These are phyloP conservation scores for Ogataea glucozyma DNA, from an alignment of 805 yeast species.

Conservation along the genomic window DNA sequence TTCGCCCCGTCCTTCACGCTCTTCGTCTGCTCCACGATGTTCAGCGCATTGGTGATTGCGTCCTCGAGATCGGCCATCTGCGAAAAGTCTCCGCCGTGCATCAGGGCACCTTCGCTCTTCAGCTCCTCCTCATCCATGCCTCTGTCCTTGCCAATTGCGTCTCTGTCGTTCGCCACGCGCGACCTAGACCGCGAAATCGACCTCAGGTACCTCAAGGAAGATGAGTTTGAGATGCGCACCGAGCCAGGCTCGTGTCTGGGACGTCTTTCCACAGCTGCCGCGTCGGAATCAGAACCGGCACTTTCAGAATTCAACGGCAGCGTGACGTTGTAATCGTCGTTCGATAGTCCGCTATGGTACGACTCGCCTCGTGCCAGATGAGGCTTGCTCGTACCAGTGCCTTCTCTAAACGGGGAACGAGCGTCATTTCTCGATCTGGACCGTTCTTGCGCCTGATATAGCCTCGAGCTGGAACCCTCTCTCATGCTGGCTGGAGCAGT, in stretches of 20 bases:
- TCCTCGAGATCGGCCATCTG: constrained; percentile 50
- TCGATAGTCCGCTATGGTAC: constrained; percentile 57
- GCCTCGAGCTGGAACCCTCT: constrained; percentile 42
- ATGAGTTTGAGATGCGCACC: constrained; percentile 26
- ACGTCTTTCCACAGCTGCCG: constrained; percentile 37
- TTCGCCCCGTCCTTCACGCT: constrained; percentile 24
- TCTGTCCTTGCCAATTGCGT: constrained; percentile 32
- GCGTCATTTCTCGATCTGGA: constrained; percentile 23
- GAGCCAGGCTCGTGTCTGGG: constrained; percentile 40
- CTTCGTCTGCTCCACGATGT: constrained; percentile 30
- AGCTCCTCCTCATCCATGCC: constrained; percentile 40
- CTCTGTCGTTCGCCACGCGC: constrained; percentile 41
- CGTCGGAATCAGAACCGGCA: constrained; percentile 4
- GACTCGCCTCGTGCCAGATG: constrained; percentile 80
- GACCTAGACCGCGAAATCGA: constrained; percentile 67
- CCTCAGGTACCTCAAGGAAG: constrained; percentile 59
- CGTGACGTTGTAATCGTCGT: constrained; percentile 37
- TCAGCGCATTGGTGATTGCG: constrained; percentile 50
- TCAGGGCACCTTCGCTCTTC: constrained; percentile 57
- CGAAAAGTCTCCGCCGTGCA: constrained; percentile 49
- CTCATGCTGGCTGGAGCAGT: constrained; percentile 48
- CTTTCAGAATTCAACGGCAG: constrained; percentile 39
- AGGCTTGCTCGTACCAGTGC: constrained; percentile 43
- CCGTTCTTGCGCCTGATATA: constrained; percentile 22
- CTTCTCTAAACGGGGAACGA: constrained; percentile 30